Evolutionary conservation across 2,329 filamentous ascomycete species (phyloP).

Genomic region (Lachnellula occidentalis): DNA sequence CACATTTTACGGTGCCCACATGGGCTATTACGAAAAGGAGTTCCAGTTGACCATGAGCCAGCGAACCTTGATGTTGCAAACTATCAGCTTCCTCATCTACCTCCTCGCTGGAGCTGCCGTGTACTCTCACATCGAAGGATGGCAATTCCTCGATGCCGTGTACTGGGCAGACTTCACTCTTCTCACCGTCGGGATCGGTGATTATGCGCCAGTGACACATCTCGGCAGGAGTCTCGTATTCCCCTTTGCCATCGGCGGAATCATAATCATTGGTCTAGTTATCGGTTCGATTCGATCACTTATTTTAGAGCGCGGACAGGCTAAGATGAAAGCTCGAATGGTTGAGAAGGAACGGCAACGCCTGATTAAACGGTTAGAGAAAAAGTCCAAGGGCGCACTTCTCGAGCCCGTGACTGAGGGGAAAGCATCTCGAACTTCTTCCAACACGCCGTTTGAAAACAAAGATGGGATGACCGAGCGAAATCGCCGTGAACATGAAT

Average conservation of each 20-base stretch:
- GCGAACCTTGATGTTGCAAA: slow-evolving; percentile 84
- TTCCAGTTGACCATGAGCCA: slow-evolving; percentile 76
- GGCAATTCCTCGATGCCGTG: slow-evolving; percentile 71
- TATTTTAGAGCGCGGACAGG: slow-evolving; percentile 52
- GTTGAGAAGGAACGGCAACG: slow-evolving; percentile 52
- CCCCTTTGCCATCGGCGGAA: slow-evolving; percentile 76
- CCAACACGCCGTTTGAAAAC: not conserved
- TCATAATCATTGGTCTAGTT: slow-evolving; percentile 78
- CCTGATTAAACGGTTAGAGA: slow-evolving; percentile 41
- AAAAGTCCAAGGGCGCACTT: slow-evolving; percentile 41
- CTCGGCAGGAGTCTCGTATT: slow-evolving; percentile 68
- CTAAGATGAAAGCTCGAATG: slow-evolving; percentile 50
- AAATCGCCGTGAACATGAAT: slow-evolving; percentile 63
- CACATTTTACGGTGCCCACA: slow-evolving; percentile 72
- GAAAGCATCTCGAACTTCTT: slow-evolving; percentile 6
- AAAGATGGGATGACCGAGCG: slow-evolving; percentile 39
- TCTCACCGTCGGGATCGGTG: slow-evolving; percentile 61
- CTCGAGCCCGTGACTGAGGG: slow-evolving; percentile 38
- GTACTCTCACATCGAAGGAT: slow-evolving; percentile 67
- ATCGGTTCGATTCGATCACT: slow-evolving; percentile 71
- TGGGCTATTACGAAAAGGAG: slow-evolving; percentile 66
- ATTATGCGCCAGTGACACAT: slow-evolving; percentile 42
- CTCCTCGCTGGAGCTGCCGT: slow-evolving; percentile 71
- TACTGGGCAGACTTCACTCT: slow-evolving; percentile 74
- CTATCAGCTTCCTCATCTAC: slow-evolving; percentile 79